A percentile compares a stretch with the other conserved stretches of the same genome.
Evolutionary conservation across 306 rosid species (phyloP).

Genomic region (Astragalus glycyphyllos): DNA sequence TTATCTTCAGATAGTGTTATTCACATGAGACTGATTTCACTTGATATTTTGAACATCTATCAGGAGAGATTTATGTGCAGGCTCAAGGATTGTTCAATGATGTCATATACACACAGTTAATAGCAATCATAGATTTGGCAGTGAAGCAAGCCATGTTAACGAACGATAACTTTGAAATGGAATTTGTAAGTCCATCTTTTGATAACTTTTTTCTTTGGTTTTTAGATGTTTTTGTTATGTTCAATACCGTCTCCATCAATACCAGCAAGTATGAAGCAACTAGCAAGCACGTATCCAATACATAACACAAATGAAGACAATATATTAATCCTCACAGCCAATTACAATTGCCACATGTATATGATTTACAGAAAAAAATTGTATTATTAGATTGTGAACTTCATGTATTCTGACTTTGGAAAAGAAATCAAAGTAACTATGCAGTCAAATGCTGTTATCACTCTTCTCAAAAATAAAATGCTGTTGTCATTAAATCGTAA

Average conservation of each 20-base stretch:
- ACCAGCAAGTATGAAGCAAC: conserved; percentile 26
- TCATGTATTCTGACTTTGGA: conserved; percentile 20
- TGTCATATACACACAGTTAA: conserved; percentile 68
- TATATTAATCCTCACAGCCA: not conserved
- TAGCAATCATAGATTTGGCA: conserved; percentile 69
- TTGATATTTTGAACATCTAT: conserved; percentile 38
- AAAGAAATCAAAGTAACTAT: conserved; percentile 8
- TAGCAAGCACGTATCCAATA: conserved; percentile 8
- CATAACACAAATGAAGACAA: conserved; percentile 20
- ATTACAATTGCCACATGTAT: conserved; percentile 5
- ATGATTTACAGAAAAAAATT: not conserved
- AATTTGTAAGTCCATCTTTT: conserved; percentile 71
- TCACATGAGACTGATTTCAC: conserved; percentile 34
- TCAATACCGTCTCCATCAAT: conserved; percentile 14
- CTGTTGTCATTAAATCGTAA: conserved; percentile 18
- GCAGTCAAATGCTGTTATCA: conserved; percentile 7
- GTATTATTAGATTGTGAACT: conserved; percentile 16
- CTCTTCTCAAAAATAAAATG: not conserved
- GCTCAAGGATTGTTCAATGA: conserved; percentile 80
- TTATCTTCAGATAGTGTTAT: conserved; percentile 37
- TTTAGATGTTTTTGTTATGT: conserved; percentile 11
- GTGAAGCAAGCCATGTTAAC: conserved; percentile 71
- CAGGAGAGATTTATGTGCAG: conserved; percentile 93
- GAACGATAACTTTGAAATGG: conserved; percentile 75
- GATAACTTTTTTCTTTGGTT: conserved; percentile 25